These are phyloP conservation scores for Lipomyces spencermartinsiae DNA, from an alignment of 805 yeast genomes.

Conservation along the genomic window DNA sequence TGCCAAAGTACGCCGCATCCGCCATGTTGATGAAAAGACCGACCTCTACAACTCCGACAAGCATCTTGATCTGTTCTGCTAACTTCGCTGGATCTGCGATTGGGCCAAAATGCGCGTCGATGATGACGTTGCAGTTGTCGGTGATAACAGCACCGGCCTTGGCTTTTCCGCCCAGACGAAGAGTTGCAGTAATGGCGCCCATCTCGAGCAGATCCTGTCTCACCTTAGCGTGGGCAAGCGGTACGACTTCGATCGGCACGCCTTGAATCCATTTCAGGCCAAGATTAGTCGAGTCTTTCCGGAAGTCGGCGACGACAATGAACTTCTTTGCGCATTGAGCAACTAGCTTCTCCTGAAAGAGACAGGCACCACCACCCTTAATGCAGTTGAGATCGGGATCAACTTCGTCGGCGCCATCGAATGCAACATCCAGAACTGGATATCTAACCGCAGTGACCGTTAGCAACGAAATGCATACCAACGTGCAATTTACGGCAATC, in stretches of 20 bases:
- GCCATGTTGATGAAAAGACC: conserved; percentile 83
- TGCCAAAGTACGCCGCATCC: conserved; percentile 85
- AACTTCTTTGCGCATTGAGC: conserved; percentile 79
- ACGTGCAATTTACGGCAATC: not conserved
- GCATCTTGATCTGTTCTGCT: conserved; percentile 68
- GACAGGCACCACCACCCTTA: conserved; percentile 99
- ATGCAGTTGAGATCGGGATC: conserved; percentile 81
- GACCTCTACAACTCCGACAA: conserved; percentile 96
- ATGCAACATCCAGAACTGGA: conserved; percentile 85
- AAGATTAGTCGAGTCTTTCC: conserved; percentile 76
- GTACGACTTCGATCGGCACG: conserved; percentile 94
- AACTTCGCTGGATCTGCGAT: conserved; percentile 56
- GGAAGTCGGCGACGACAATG: conserved; percentile 87
- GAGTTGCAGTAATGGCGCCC: conserved; percentile 67
- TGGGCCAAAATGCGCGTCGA: conserved; percentile 91
- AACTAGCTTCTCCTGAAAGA: conserved; percentile 93
- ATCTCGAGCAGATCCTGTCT: conserved; percentile 62
- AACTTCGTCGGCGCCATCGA: conserved; percentile 98
- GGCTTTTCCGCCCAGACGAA: conserved; percentile 86
- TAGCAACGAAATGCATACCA: not conserved
- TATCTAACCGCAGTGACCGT: conserved; percentile 16
- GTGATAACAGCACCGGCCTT: conserved; percentile 98
- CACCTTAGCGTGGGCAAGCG: conserved; percentile 82
- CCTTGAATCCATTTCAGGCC: conserved; percentile 89
- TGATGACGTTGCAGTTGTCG: conserved; percentile 90